phyloP scores from a whole-genome alignment of 2,329 filamentous ascomycete genomes.

The Microsporum audouinii region DNA sequence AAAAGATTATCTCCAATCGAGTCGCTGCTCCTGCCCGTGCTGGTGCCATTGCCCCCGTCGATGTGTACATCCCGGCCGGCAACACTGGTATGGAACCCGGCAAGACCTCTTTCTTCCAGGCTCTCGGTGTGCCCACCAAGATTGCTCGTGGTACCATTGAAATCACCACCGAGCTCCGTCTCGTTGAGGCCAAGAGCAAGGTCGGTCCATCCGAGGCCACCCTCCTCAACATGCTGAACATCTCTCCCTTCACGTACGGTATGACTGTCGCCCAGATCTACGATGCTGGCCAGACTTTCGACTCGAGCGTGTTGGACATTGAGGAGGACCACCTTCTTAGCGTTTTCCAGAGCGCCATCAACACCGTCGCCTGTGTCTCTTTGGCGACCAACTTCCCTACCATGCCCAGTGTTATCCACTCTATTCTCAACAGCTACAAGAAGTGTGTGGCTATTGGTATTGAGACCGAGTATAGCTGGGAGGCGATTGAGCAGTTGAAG shows the following conservation, averaged over 20 bases:
- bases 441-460: slow-evolving; percentile 70
- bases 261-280: slow-evolving; percentile 95
- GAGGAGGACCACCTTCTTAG: slow-evolving; percentile 87
- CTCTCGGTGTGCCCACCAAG: slow-evolving; percentile 99
- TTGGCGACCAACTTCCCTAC: slow-evolving; percentile 93
- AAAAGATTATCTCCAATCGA: slow-evolving; percentile 93
- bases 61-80: slow-evolving; percentile 92
- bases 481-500: slow-evolving; percentile 95
- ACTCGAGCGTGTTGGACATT: slow-evolving; percentile 76
- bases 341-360: slow-evolving; percentile 67
- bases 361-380: slow-evolving; percentile 79
- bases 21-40: slow-evolving; percentile 96
- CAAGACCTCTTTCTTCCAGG: slow-evolving; percentile 99
- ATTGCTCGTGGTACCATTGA: slow-evolving; percentile 99
- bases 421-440: slow-evolving; percentile 96
- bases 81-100: slow-evolving; percentile 99
- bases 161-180: slow-evolving; percentile 96
- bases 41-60: slow-evolving; percentile 83
- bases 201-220: slow-evolving; percentile 98
- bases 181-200: slow-evolving; percentile 84
- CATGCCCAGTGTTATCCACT: slow-evolving; percentile 91
- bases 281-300: slow-evolving; percentile 91
- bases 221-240: slow-evolving; percentile 99
- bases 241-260: slow-evolving; percentile 99
- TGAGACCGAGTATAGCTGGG: slow-evolving; percentile 84